Conservation (phyloP, 768 basidiomycete species). For the Coprinellus aureogranulatus region DNA sequence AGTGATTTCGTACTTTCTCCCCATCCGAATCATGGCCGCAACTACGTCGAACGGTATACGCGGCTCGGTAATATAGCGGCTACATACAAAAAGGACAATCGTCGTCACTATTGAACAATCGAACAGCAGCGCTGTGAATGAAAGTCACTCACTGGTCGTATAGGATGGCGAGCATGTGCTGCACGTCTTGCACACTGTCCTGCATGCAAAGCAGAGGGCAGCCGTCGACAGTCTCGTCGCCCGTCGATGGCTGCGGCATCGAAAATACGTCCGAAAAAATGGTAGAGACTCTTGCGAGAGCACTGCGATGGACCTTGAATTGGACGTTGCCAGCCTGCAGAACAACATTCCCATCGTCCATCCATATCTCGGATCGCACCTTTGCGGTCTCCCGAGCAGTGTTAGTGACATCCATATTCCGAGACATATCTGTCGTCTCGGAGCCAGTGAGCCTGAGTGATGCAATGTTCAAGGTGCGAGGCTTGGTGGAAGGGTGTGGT, state of each 20-base stretch:
- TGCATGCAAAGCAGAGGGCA: neutral
- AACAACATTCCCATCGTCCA: slow-evolving; percentile 19
- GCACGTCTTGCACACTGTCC: neutral
- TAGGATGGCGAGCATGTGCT: neutral
- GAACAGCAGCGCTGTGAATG: neutral
- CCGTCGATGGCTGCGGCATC: slow-evolving; percentile 12
- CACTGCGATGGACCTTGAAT: slow-evolving; percentile 17
- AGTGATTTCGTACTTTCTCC: neutral
- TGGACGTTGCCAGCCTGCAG: slow-evolving; percentile 16
- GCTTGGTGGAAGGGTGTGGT: too few species aligned
- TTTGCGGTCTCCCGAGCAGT: too few species aligned
- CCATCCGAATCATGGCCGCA: neutral
- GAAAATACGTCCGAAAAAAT: slow-evolving; percentile 24
- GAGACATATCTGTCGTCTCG: too few species aligned
- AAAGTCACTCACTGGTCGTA: neutral
- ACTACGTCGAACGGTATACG: neutral
- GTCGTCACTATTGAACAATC: neutral
- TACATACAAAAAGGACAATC: neutral
- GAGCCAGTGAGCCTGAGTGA: too few species aligned
- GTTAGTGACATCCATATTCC: too few species aligned
- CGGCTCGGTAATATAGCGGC: neutral
- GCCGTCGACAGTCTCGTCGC: slow-evolving; percentile 4
- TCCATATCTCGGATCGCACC: slow-evolving; percentile 11
- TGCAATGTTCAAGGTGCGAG: too few species aligned
- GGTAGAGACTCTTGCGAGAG: slow-evolving; percentile 16